Evolutionary conservation across 2,329 filamentous ascomycete genomes (phyloP), one percentile per base, ranked within the genome.

Genomic region (Emmonsiellopsis sp.): DNA sequence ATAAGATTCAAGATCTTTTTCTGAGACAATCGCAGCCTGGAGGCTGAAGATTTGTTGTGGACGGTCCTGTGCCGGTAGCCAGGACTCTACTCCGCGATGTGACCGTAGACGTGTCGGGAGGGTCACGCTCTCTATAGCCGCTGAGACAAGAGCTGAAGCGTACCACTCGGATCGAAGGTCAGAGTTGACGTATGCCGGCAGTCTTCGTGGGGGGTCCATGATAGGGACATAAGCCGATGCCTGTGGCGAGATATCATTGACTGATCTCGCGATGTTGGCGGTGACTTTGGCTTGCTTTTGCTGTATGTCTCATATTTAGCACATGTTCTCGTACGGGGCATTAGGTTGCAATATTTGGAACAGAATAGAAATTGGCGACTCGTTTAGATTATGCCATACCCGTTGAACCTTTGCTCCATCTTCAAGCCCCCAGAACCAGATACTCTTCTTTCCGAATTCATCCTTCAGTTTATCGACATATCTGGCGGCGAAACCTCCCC

Each of bases 391-490:
- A 45, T 11, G 9, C 64, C 72, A 68, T 66, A 85, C 82, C 62
- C 81, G 74, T 40, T 77, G 70, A 33, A 77, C 72, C 43, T 74
- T 78, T 48, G 69, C 73, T 42, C 77, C 73, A 53, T 85, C 83
- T 67, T 94, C 86, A 21, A 90, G 67, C 0, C 86, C 91, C 85
- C 91, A 97, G 10, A 90, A 80, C 87, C 89, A 94, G 34, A 96
- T 81, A 49, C 83, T 83, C 36, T 84, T 81, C 72, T 96, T 97
- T 33, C 89, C 88, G 66, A 91, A 92, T 67, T 98, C 93, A 65
- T 98, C 93, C 56, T 88, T 76, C 54, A 98, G 71, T 33, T 84
- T 78, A 66, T 97, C 85, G 31, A 89, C 68, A 65, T 91, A 92
- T 55, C 79, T 77, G 2, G 83, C 74, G 6, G 84, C 79, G 65